Evolutionary conservation across 306 rosid species (phyloP).

Genomic region (Psophocarpus tetragonolobus): DNA sequence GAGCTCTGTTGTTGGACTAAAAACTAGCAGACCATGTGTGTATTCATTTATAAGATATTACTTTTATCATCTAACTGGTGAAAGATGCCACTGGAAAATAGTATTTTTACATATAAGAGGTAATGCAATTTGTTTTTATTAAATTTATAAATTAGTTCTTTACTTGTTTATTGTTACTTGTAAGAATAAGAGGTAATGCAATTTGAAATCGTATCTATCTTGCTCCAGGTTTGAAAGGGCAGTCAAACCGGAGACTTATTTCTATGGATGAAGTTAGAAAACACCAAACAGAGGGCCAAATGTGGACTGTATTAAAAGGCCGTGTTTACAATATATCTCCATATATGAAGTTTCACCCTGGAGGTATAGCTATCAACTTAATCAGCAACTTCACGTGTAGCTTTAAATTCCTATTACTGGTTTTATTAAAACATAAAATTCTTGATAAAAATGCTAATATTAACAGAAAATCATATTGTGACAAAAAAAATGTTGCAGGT

Average conservation of each 20-base stretch:
- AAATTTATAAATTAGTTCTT: background rate
- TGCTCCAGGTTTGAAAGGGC: constrained; percentile 77
- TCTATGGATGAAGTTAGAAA: constrained; percentile 82
- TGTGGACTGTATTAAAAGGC: constrained; percentile 98
- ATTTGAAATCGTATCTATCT: constrained; percentile 22
- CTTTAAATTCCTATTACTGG: background rate
- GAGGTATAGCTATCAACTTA: constrained; percentile 58
- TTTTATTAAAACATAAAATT: background rate
- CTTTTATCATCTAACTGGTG: background rate
- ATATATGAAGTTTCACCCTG: constrained; percentile 95
- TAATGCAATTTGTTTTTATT: constrained; percentile 8
- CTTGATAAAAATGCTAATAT: constrained; percentile 16
- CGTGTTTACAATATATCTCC: constrained; percentile 87
- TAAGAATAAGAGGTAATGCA: background rate
- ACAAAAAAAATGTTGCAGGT: constrained; percentile 52
- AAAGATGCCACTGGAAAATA: background rate
- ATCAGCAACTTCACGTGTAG: constrained; percentile 14
- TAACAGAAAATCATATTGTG: background rate
- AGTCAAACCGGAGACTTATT: constrained; percentile 83
- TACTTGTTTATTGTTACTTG: constrained; percentile 10
- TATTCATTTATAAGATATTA: constrained; percentile 4
- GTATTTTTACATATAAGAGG: background rate
- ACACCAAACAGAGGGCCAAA: constrained; percentile 70
- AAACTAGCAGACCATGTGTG: background rate
- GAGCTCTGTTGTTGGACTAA: constrained; percentile 7